These are phyloP conservation scores for Ogataea chonburiensis DNA, from an alignment of 805 yeast species.

Conservation along the genomic window DNA sequence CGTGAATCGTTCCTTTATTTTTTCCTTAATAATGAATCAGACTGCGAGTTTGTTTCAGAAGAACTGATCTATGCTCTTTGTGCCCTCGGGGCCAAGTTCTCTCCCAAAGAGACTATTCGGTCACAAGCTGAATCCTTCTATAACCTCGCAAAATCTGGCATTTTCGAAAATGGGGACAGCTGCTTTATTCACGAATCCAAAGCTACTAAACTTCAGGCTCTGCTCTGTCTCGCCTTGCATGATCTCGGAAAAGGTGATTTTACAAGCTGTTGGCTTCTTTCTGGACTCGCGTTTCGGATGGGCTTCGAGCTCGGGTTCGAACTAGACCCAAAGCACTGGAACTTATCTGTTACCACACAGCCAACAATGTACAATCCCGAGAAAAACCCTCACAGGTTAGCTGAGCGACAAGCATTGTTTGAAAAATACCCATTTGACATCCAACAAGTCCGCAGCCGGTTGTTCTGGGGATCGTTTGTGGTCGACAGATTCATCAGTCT, in stretches of 20 bases:
- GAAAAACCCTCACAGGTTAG: background rate
- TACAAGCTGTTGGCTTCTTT: constrained; percentile 60
- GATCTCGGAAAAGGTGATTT: constrained; percentile 53
- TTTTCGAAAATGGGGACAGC: constrained; percentile 32
- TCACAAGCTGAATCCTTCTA: constrained; percentile 45
- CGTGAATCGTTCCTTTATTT: constrained; percentile 60
- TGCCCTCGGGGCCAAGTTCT: constrained; percentile 55
- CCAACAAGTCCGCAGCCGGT: constrained; percentile 46
- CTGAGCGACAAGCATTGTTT: constrained; percentile 1
- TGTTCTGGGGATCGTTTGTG: constrained; percentile 64
- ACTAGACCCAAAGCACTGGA: constrained; percentile 59
- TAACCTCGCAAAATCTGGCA: constrained; percentile 43
- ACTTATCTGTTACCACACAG: constrained; percentile 1
- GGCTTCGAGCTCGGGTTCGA: constrained; percentile 67
- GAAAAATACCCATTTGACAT: constrained; percentile 33
- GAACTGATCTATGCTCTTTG: constrained; percentile 54
- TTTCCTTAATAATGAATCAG: constrained; percentile 51
- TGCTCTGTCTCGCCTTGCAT: constrained; percentile 56
- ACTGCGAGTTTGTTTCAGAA: constrained; percentile 51
- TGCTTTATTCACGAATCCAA: constrained; percentile 40
- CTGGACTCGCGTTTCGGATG: constrained; percentile 62
- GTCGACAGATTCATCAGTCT: constrained; percentile 64
- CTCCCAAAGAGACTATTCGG: constrained; percentile 42
- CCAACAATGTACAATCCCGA: constrained; percentile 2
- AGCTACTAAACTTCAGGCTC: constrained; percentile 56